These are phyloP conservation scores for Pichia inconspicua DNA, from an alignment of 1,139 yeast genomes.

Conservation along the genomic window DNA sequence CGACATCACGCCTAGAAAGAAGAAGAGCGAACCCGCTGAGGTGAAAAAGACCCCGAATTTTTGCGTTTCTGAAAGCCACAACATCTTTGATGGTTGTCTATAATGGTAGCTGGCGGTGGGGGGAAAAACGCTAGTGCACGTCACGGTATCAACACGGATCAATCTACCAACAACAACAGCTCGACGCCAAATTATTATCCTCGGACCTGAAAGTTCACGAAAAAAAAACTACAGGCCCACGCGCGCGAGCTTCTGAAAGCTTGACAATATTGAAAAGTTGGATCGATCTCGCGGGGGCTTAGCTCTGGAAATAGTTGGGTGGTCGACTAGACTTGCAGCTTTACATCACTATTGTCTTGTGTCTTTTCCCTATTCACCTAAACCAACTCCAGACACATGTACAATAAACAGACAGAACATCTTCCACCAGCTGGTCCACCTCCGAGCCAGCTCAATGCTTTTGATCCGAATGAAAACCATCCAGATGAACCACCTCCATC, in stretches of 20 bases:
- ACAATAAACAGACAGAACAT: neutral
- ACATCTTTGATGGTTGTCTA: constrained; percentile 30
- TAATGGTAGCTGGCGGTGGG: neutral
- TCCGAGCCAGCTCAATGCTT: constrained; percentile 9
- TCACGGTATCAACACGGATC: too few species aligned
- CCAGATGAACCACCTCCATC: constrained; percentile 29
- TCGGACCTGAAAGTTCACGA: neutral
- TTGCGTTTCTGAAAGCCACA: constrained; percentile 77
- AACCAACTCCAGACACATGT: neutral
- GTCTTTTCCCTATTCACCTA: neutral
- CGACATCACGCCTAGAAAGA: constrained; percentile 74
- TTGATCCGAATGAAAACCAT: constrained; percentile 16
- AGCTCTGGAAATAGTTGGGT: neutral
- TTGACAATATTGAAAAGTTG: too few species aligned
- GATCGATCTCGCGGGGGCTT: too few species aligned
- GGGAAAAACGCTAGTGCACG: neutral
- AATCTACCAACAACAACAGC: neutral
- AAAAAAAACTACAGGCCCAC: neutral
- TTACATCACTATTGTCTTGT: neutral
- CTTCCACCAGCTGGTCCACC: constrained; percentile 1
- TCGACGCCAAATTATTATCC: neutral
- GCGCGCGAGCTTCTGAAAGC: neutral
- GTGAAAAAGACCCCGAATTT: constrained; percentile 92
- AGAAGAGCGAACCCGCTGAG: constrained; percentile 71
- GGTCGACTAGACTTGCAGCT: too few species aligned